Conservation (phyloP, 1,284 basidiomycete species). For the Boletus smithii region DNA sequence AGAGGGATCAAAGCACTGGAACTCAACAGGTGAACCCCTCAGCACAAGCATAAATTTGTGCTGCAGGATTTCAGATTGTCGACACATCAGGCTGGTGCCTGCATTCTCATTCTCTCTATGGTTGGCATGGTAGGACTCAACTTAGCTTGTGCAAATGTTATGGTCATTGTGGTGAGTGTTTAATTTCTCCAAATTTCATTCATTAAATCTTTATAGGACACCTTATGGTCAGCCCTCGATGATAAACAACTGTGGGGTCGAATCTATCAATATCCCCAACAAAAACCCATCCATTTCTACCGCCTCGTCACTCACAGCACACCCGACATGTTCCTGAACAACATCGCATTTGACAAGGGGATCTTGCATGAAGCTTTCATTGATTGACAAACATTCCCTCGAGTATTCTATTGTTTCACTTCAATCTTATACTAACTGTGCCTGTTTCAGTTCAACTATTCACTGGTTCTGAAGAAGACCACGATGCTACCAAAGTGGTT, state of each 20-base stretch:
- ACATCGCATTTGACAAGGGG: slow-evolving; percentile 5
- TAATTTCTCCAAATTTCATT: too few species aligned
- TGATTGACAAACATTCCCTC: background rate
- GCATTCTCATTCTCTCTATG: slow-evolving; percentile 21
- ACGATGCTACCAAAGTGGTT: background rate
- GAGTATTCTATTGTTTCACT: background rate
- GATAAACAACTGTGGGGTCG: slow-evolving; percentile 7
- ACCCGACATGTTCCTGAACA: slow-evolving; percentile 2
- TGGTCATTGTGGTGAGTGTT: slow-evolving; percentile 19
- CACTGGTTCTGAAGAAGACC: too few species aligned
- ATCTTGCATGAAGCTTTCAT: slow-evolving; percentile 3
- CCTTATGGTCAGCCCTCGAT: slow-evolving; percentile 10
- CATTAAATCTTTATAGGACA: slow-evolving; percentile 2
- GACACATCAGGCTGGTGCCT: background rate
- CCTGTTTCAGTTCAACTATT: background rate
- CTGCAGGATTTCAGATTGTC: background rate
- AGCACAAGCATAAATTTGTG: background rate
- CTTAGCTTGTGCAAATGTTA: slow-evolving; percentile 20
- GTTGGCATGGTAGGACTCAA: slow-evolving; percentile 21
- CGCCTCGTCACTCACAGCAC: background rate
- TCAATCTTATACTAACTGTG: background rate
- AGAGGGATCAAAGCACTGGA: background rate
- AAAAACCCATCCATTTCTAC: slow-evolving; percentile 11
- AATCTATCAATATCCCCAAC: slow-evolving; percentile 7
- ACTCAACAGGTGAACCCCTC: background rate